Conservation (phyloP, 176 grass and related monocot species). For the Aegilops bicornis region DNA sequence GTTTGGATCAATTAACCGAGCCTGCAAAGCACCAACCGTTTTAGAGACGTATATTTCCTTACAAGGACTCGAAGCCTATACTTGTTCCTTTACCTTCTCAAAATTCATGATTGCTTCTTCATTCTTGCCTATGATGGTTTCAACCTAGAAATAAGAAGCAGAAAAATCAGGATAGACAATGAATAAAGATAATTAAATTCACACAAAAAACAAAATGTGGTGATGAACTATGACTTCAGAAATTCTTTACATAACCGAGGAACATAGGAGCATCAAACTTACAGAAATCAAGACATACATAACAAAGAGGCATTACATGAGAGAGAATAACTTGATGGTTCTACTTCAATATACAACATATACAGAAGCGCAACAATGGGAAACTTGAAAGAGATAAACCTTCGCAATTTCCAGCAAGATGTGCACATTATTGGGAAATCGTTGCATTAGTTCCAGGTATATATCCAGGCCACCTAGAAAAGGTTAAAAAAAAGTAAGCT, state of each 20-base stretch:
- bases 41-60: not conserved
- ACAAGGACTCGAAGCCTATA: constrained; percentile 12
- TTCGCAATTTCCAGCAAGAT: constrained; percentile 92
- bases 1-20: constrained; percentile 76
- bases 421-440: constrained; percentile 92
- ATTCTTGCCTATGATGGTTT: constrained; percentile 86
- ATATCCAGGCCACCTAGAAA: constrained; percentile 88
- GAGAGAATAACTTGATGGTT: not conserved
- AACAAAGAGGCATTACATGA: not conserved
- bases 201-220: not conserved
- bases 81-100: constrained; percentile 76
- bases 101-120: constrained; percentile 94
- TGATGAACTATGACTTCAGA: constrained; percentile 6
- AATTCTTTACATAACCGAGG: not conserved
- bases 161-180: constrained; percentile 19
- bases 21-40: constrained; percentile 41
- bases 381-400: constrained; percentile 48
- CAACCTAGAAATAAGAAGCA: constrained; percentile 66
- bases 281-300: constrained; percentile 21
- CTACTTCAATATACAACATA: not conserved
- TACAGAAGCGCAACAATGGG: not conserved
- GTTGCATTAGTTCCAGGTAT: constrained; percentile 81
- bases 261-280: not conserved
- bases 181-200: constrained; percentile 5
- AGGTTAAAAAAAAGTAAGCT: not conserved